phyloP scores from a whole-genome alignment of 2,329 filamentous ascomycete species.

The Xylariales sp. region DNA sequence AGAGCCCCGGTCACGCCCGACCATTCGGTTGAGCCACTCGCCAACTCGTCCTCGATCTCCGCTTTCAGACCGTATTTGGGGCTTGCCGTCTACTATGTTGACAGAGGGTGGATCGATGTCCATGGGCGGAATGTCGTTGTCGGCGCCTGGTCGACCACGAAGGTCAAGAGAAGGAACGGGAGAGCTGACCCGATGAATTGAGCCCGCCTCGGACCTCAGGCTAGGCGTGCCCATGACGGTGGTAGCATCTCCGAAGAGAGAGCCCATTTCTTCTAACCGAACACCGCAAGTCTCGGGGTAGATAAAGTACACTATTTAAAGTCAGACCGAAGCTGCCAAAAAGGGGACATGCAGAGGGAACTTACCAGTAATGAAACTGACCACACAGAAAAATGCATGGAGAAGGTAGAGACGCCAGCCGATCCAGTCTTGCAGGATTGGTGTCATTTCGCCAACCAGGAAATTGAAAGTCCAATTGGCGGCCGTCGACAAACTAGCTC shows the following conservation, averaged over 20 bases:
- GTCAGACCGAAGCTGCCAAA: constrained; percentile 14
- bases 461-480: constrained; percentile 99
- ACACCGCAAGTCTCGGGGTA: constrained; percentile 97
- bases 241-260: constrained; percentile 87
- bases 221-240: constrained; percentile 75
- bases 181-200: constrained; percentile 73
- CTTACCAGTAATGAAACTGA: constrained; percentile 94
- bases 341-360: constrained; percentile 16
- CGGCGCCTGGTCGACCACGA: constrained; percentile 52
- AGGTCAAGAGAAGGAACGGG: constrained; percentile 74
- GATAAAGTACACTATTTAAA: constrained; percentile 77
- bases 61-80: constrained; percentile 29
- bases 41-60: constrained; percentile 35
- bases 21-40: constrained; percentile 43
- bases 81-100: constrained; percentile 41
- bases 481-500: constrained; percentile 90
- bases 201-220: constrained; percentile 71
- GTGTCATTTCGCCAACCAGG: constrained; percentile 92
- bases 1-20: constrained; percentile 31
- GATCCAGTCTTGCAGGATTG: constrained; percentile 86
- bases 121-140: constrained; percentile 71
- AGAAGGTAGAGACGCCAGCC: constrained; percentile 91
- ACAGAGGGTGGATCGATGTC: constrained; percentile 75
- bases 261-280: constrained; percentile 93
- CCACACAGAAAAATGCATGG: constrained; percentile 94